A percentile compares a stretch with the other conserved stretches of the same genome.
Conservation (phyloP, 345 rosid species). For the Citrus glauca region DNA sequence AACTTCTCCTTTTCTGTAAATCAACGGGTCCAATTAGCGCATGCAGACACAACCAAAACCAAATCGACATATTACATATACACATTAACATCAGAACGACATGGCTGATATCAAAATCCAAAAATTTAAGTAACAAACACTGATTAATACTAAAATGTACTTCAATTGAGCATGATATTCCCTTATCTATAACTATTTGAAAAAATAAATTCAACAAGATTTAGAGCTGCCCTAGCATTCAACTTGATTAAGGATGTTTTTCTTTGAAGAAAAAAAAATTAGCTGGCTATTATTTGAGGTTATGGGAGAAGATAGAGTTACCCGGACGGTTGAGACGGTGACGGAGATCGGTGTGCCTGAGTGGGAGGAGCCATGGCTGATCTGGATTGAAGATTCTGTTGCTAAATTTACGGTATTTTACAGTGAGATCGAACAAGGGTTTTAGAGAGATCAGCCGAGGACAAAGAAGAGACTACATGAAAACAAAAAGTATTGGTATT, state of each 20-base stretch:
- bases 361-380: conserved; percentile 84
- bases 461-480: neutral
- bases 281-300: neutral
- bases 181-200: neutral
- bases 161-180: neutral
- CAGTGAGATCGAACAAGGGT: conserved; percentile 23
- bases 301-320: conserved; percentile 25
- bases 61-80: neutral
- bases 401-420: neutral
- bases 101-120: neutral
- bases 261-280: neutral
- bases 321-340: conserved; percentile 99
- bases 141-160: neutral
- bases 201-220: neutral
- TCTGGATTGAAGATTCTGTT: neutral
- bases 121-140: neutral
- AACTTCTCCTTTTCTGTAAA: conserved; percentile 86
- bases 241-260: neutral
- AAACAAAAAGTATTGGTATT: neutral
- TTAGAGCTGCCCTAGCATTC: neutral
- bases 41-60: neutral
- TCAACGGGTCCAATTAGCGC: neutral
- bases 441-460: conserved; percentile 22
- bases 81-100: neutral
- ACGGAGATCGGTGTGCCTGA: conserved; percentile 68